Base-by-base conservation (phyloP, 2,329 filamentous ascomycete species). In the Fusarium buxicola region DNA sequence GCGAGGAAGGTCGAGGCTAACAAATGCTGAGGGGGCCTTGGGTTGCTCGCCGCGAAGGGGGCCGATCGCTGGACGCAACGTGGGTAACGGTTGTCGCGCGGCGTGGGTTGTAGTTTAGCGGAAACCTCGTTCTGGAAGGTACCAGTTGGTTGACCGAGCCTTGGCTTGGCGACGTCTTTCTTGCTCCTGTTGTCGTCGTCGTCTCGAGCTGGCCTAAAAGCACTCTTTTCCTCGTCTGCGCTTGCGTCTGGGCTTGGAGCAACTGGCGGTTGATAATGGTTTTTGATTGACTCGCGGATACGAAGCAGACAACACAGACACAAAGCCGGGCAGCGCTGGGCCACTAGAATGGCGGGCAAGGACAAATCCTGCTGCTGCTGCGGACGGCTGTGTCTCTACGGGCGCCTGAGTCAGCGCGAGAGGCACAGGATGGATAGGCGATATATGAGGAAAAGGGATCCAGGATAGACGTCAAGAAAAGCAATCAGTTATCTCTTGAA, bases 1-100 rank as follows among this genome's bases (percentile, higher is more conserved):
- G 49, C 52, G 48, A 66, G 44, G 44, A 54, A 49, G 55, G 60
- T 69, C 58, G 61, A 65, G 66, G 60, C 69, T 73, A 72, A 64
- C 58, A 61, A 72, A 64, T 57, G 49, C 63, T 52, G 49, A 44
- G 38, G 41, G 51, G 40, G 50, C 49, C 58, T 45, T 54, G 44
- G 49, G 56, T 61, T 52, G 47, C 45, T 53, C 15, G 46, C 30
- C 28, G 45, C 44, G 49, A 54, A n/a, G 48, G 18, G 41, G 47
- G 44, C 52, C 32, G 55, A 57, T 57, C 55, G 41, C 40, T 58
- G 44, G 46, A 59, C 50, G 67, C 66, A 58, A 66, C 57, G 65
- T 66, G 63, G 57, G 50, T 21, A 66, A 69, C 57, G 59, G 57
- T 49, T 60, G 58, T 58, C 57, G 53, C 56, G 60, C 63, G 61